Evolutionary conservation across 805 yeast genomes (phyloP), one percentile per base, ranked within the genome.

Genomic region (Candida tammaniensis): DNA sequence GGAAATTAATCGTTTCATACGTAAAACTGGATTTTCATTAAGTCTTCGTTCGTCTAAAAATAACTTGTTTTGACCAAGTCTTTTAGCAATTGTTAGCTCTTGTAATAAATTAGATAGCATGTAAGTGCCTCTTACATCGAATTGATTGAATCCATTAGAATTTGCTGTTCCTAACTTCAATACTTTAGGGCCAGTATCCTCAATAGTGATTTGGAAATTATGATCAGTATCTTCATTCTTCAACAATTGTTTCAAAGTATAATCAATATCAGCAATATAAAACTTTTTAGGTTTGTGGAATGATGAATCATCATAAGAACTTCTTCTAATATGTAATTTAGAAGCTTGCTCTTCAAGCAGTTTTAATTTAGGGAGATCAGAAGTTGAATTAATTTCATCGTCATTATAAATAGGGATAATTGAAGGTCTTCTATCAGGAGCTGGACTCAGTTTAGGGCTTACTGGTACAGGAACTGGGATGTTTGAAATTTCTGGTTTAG

Each of bases 41-140:
- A 89, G 69, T 41, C 95, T 61, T 7, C 80, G 82, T 55, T 88
- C 96, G 56, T 87, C 96, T 40, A 88, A 59, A 31, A 85, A 68
- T 69, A 87, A 78, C 51, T 79, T 83, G 42, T 77, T 79, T 43
- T 91, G 71, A 7, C 95, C 95, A 55, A 80, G 75, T 37, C 83
- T 66, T 52, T 84, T 78, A 10, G 96, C 96, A 41, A 87, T 78
- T 0, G 96, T 86, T 44, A 88, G 68, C 58, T 88, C 97, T 61
- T 88, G 96, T 36, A 88, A 68, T 24, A 89, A 60, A 57, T 89
- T 89, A 0, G 93, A 81, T 31, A 88, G 62, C 89, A 84, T 84
- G 52, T 88, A 88, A 0, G 96, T 88, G 3, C 97, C 97, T 39
- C 95, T 65, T 36, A 88, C 72, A 40, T 81, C 85, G 35, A 74